A percentile compares a stretch with the other conserved stretches of the same genome.
phyloP scores from a whole-genome alignment of 495 filamentous ascomycete genomes.

The Hypoxylon lienhwacheense region DNA sequence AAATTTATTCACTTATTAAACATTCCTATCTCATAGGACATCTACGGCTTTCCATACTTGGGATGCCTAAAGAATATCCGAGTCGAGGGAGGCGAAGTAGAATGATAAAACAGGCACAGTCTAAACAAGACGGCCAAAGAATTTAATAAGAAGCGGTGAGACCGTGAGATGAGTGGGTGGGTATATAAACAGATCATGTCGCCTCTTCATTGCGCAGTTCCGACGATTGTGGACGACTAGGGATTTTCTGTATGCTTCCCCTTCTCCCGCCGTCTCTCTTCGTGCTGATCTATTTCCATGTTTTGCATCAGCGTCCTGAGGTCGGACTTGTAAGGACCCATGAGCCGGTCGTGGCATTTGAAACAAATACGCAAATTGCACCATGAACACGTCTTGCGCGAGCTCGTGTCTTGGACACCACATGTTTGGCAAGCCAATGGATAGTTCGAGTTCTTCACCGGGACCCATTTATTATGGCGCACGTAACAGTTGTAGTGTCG shows the following conservation, averaged over 20 bases:
- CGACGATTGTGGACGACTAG: not conserved
- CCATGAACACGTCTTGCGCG: conserved; percentile 29
- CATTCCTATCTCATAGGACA: not conserved
- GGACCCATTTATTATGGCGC: conserved; percentile 21
- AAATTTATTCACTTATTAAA: not conserved
- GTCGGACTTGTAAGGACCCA: conserved; percentile 22
- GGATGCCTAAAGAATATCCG: not conserved
- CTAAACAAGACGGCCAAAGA: too few species aligned
- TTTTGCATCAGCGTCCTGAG: conserved; percentile 28
- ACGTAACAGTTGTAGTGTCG: conserved; percentile 31
- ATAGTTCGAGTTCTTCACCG: conserved; percentile 32
- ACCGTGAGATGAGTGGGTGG: not conserved
- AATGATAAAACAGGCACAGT: not conserved
- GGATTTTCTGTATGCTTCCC: conserved; percentile 15
- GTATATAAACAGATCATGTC: not conserved
- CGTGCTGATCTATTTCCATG: conserved; percentile 15
- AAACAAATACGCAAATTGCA: conserved; percentile 37
- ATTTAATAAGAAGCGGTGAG: too few species aligned
- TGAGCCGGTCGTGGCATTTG: conserved; percentile 29
- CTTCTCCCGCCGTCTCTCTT: conserved; percentile 15
- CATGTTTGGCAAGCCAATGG: conserved; percentile 37
- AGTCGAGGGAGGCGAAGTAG: too few species aligned
- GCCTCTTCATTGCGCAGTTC: not conserved
- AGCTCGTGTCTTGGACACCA: conserved; percentile 22
- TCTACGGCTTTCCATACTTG: not conserved